Evolutionary conservation across 2,329 filamentous ascomycete species (phyloP).

Genomic region (Clarireedia sp.): DNA sequence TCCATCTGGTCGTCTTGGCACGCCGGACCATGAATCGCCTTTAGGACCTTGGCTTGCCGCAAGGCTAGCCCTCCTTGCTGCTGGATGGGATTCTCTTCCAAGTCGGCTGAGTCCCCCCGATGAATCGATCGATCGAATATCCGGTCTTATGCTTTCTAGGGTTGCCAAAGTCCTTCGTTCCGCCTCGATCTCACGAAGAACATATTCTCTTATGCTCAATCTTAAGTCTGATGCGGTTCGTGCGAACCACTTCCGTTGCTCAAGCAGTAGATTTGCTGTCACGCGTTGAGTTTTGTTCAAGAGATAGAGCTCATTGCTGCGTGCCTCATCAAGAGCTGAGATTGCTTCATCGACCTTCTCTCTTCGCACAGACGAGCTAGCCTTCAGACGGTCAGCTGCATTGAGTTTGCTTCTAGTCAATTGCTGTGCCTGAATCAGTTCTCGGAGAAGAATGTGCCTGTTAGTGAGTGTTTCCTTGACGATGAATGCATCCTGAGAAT

Average conservation of each 20-base stretch:
- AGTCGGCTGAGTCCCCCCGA: constrained; percentile 84
- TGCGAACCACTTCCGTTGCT: constrained; percentile 85
- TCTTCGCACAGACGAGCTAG: constrained; percentile 74
- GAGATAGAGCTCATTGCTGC: constrained; percentile 72
- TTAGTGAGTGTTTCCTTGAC: constrained; percentile 98
- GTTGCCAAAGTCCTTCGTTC: constrained; percentile 87
- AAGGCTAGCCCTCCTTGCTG: constrained; percentile 62
- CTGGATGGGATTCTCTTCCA: constrained; percentile 79
- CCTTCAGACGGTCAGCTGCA: constrained; percentile 82
- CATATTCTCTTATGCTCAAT: constrained; percentile 80
- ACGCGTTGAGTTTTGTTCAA: constrained; percentile 81
- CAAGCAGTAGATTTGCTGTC: constrained; percentile 77
- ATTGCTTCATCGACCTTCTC: constrained; percentile 99
- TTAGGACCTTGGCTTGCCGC: constrained; percentile 90
- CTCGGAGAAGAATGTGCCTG: constrained; percentile 89
- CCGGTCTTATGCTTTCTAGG: constrained; percentile 85
- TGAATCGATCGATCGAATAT: constrained; percentile 86
- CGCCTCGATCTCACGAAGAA: constrained; percentile 88
- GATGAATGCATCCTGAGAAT: constrained; percentile 92
- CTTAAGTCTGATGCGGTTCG: constrained; percentile 80
- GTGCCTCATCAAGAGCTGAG: constrained; percentile 76
- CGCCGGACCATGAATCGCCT: constrained; percentile 97
- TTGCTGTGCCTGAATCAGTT: constrained; percentile 87
- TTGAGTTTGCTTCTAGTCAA: constrained; percentile 72
- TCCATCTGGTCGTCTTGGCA: constrained; percentile 69